Base-by-base conservation (phyloP, 2,329 filamentous ascomycete genomes). In the Ceratocystis lukuohia region DNA sequence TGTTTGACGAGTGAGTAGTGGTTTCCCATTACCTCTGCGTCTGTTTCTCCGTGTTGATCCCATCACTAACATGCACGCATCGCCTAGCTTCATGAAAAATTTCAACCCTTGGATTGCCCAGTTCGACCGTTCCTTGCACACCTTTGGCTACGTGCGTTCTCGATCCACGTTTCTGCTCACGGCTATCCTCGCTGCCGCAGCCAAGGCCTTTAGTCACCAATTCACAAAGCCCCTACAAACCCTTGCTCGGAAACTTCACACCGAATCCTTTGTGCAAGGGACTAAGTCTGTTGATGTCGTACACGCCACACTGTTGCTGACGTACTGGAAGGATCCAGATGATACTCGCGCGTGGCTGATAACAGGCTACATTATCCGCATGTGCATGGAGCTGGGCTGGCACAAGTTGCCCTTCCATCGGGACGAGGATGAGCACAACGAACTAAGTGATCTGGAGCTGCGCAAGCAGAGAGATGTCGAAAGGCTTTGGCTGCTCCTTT, bases 251-350 rank as follows among this genome's bases (percentile, higher is more conserved):
- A 69, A 70, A 22, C 66, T 75, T 2, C 70, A 75, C 7, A 68
- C 70, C 5, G 69, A 73, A 7, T 70, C 69, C 10, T 74, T 78
- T 50, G 69, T 71, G 2, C 69, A 70, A 1, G 76, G 75, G 17
- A 69, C 67, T 1, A 77, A 77, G 59, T 78, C 76, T 0, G 70
- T 72, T 1, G 76, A 78, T 63, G 73, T 73, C 5, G 74, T 75
- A 1, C 76, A 78, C 66, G 76, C 73, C 0, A 74, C 77, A 7
- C 69, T 76, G n/a, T 69, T 76, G 7, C 66, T 75, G 5, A 77
- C 76, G 1, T 77, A 77, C 68, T 78, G 76, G 75, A 78, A 78
- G 69, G 75, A 77, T 50, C 74, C 75, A 2, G 73, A 75, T 6
- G 76, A 78, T 66, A 75, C 73, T 10, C 71, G 76, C 12, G 74